Percentiles rank a stretch among this genome's conserved stretches.
Evolutionary conservation across 257 asterid species (phyloP).

Genomic region (Capsicum chinense): DNA sequence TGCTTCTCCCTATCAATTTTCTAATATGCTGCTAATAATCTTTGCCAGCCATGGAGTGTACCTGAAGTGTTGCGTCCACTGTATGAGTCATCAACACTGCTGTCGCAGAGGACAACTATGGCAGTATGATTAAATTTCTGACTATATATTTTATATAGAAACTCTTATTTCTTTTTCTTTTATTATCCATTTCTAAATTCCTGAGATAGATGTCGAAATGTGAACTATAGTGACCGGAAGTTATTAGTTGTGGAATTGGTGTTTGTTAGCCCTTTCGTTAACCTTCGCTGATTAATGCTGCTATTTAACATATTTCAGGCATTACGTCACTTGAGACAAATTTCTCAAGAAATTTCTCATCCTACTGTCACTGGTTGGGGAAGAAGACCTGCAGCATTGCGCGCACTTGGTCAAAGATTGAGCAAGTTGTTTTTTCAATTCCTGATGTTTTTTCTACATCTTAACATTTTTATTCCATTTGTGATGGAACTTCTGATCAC

Average conservation of each 20-base stretch:
- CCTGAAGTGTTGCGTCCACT: slow-evolving; percentile 95
- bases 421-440: slow-evolving; percentile 59
- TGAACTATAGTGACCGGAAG: background rate
- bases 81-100: slow-evolving; percentile 83
- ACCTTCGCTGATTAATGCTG: background rate
- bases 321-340: slow-evolving; percentile 88
- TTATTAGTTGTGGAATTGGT: background rate
- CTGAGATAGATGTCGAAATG: background rate
- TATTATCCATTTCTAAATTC: background rate
- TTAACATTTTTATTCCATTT: background rate
- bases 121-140: slow-evolving; percentile 54
- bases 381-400: slow-evolving; percentile 91
- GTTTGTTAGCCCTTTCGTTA: background rate
- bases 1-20: background rate
- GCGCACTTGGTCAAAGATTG: slow-evolving; percentile 92
- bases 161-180: background rate
- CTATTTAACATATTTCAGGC: slow-evolving; percentile 53
- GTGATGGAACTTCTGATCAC: slow-evolving; percentile 24
- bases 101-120: slow-evolving; percentile 88
- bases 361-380: slow-evolving; percentile 89
- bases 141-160: background rate
- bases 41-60: slow-evolving; percentile 90
- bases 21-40: background rate
- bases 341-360: slow-evolving; percentile 86
- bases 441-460: slow-evolving; percentile 14